Conservation (phyloP, 495 filamentous ascomycete species). For the Aspergillus carlsbadensis region DNA sequence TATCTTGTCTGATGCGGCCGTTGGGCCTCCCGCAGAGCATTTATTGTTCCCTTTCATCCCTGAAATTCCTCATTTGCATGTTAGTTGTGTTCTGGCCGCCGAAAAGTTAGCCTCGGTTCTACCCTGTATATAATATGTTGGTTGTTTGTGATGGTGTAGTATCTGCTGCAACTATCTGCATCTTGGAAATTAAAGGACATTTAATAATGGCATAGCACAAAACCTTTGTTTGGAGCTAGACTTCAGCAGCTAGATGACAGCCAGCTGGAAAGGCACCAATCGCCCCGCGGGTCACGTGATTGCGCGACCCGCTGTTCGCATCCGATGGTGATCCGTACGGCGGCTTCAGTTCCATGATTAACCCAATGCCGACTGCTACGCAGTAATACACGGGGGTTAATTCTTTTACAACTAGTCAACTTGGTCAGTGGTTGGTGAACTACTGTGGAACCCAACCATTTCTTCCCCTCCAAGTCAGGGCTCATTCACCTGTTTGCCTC, state of each 20-base stretch:
- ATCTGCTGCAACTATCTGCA: constrained; percentile 6
- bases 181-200: constrained; percentile 7
- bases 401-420: neutral
- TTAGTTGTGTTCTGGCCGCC: constrained; percentile 1
- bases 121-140: constrained; percentile 6
- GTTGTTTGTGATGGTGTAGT: neutral
- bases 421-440: neutral
- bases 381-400: neutral
- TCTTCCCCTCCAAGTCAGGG: neutral
- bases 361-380: neutral
- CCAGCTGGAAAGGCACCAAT: neutral
- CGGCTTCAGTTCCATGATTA: neutral
- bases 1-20: too few species aligned
- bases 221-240: too few species aligned
- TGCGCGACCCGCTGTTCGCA: constrained; percentile 2
- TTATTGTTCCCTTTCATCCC: neutral
- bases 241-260: neutral
- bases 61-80: neutral
- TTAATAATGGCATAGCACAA: neutral
- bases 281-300: constrained; percentile 7
- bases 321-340: neutral
- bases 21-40: neutral
- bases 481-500: neutral
- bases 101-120: constrained; percentile 10
- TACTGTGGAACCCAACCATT: neutral